Percentiles rank a stretch among this genome's conserved stretches.
These are phyloP conservation scores for Pleurotus ostreatus DNA, from an alignment of 768 basidiomycete genomes.

Conservation along the genomic window DNA sequence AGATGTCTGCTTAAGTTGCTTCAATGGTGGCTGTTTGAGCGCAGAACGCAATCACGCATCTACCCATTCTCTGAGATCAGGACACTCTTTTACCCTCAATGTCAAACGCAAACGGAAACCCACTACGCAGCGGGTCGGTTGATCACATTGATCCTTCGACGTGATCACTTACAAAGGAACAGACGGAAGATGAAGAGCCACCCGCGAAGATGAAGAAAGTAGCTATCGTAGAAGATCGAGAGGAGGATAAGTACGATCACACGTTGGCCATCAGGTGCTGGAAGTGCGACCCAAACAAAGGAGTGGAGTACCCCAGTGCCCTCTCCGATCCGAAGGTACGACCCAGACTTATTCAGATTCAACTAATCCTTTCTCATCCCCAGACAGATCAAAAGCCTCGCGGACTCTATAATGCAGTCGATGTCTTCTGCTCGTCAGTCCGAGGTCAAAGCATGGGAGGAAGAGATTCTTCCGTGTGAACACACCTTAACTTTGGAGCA, in stretches of 20 bases:
- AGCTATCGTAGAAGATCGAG: slow-evolving; percentile 80
- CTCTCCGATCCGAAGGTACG: slow-evolving; percentile 30
- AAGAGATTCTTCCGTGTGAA: slow-evolving; percentile 85
- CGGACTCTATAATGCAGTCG: slow-evolving; percentile 70
- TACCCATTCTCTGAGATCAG: slow-evolving; percentile 67
- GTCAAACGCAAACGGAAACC: slow-evolving; percentile 71
- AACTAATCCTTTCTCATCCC: too few species aligned
- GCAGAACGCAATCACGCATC: slow-evolving; percentile 64
- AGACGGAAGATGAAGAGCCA: slow-evolving; percentile 78
- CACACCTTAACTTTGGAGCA: slow-evolving; percentile 57
- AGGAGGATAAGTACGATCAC: slow-evolving; percentile 85
- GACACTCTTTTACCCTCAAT: slow-evolving; percentile 77
- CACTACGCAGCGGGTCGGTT: slow-evolving; percentile 59
- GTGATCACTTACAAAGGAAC: background rate
- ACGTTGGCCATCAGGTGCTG: slow-evolving; percentile 70
- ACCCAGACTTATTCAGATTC: too few species aligned
- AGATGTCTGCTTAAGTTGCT: slow-evolving; percentile 89
- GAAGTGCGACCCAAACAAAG: slow-evolving; percentile 54
- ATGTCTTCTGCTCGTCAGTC: slow-evolving; percentile 89
- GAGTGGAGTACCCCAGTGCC: slow-evolving; percentile 40
- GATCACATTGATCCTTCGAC: background rate
- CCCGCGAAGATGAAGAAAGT: slow-evolving; percentile 88
- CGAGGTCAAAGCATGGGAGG: slow-evolving; percentile 97
- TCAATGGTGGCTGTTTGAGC: slow-evolving; percentile 86
- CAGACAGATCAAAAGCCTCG: slow-evolving; percentile 47